phyloP scores from a whole-genome alignment of 345 rosid species.

The Alliaria petiolata region DNA sequence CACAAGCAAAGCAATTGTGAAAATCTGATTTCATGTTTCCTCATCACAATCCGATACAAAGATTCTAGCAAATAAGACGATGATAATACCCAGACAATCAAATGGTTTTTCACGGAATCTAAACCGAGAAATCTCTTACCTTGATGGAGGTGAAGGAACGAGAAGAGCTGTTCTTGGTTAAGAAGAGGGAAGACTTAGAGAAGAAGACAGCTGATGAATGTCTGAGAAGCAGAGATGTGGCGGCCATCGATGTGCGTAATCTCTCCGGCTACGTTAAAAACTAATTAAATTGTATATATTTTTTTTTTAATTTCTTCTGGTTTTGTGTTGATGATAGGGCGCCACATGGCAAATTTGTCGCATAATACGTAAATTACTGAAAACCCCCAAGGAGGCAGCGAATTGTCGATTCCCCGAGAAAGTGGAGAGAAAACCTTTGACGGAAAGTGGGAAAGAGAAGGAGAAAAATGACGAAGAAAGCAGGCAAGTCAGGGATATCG shows the following conservation, averaged over 20 bases:
- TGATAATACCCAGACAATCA: background rate
- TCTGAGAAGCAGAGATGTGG: slow-evolving; percentile 41
- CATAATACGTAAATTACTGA: background rate
- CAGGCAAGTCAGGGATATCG: slow-evolving; percentile 25
- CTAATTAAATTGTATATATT: background rate
- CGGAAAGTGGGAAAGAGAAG: background rate
- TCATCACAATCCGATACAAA: background rate
- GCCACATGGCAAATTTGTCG: slow-evolving; percentile 12
- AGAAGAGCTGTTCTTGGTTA: slow-evolving; percentile 28
- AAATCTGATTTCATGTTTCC: background rate
- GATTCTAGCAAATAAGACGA: background rate
- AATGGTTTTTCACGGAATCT: background rate
- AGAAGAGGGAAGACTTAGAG: background rate
- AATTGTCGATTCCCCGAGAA: slow-evolving; percentile 1
- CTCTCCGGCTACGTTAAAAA: background rate
- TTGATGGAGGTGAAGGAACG: slow-evolving; percentile 27
- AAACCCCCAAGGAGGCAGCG: background rate
- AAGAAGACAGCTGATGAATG: slow-evolving; percentile 21
- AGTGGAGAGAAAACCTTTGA: background rate
- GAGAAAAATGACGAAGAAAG: slow-evolving; percentile 36
- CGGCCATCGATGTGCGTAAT: slow-evolving; percentile 39
- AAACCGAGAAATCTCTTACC: slow-evolving; percentile 17
- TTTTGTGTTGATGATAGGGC: background rate
- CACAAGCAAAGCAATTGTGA: background rate
- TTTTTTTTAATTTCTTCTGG: background rate